phyloP scores from a whole-genome alignment of 495 filamentous ascomycete genomes.

The Apiosordaria backusii region DNA sequence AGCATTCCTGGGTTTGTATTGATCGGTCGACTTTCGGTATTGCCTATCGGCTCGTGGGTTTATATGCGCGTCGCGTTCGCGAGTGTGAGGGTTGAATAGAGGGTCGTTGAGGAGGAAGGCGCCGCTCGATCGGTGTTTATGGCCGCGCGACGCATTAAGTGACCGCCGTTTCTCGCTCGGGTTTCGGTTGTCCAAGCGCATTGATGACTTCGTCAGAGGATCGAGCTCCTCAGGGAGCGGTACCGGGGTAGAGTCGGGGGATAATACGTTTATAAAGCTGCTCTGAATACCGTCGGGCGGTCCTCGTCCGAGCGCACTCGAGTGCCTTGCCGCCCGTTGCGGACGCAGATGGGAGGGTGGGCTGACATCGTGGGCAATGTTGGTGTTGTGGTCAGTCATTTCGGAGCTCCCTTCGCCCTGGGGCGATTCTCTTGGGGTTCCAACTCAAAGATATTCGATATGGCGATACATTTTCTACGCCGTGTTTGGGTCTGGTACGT shows the following conservation, averaged over 20 bases:
- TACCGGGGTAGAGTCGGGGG: slow-evolving; percentile 19
- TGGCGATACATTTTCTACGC: slow-evolving; percentile 4
- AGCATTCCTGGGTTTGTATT: slow-evolving; percentile 1
- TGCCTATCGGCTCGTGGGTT: slow-evolving; percentile 14
- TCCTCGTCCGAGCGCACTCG: slow-evolving; percentile 15
- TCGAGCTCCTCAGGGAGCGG: slow-evolving; percentile 22
- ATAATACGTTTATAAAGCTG: slow-evolving; percentile 16
- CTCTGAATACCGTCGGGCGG: slow-evolving; percentile 27
- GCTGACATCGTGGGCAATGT: slow-evolving; percentile 29
- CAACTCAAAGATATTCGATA: slow-evolving; percentile 7
- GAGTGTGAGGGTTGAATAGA: slow-evolving; percentile 18
- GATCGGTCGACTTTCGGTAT: slow-evolving; percentile 20
- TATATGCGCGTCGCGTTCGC: slow-evolving; percentile 5
- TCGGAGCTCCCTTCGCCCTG: slow-evolving; percentile 11
- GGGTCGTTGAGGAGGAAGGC: slow-evolving; percentile 45
- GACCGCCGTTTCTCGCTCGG: slow-evolving; percentile 28
- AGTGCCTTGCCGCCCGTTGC: slow-evolving; percentile 21
- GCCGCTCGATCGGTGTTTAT: slow-evolving; percentile 43
- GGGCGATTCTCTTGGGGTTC: slow-evolving; percentile 3
- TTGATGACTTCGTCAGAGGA: slow-evolving; percentile 20
- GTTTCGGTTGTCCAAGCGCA: slow-evolving; percentile 18
- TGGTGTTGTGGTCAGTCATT: slow-evolving; percentile 18
- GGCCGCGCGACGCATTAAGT: slow-evolving; percentile 26
- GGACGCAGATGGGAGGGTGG: slow-evolving; percentile 22
- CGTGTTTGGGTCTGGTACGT: neutral